phyloP scores from a whole-genome alignment of 164 flowering plant genomes.

The Houttuynia cordata region DNA sequence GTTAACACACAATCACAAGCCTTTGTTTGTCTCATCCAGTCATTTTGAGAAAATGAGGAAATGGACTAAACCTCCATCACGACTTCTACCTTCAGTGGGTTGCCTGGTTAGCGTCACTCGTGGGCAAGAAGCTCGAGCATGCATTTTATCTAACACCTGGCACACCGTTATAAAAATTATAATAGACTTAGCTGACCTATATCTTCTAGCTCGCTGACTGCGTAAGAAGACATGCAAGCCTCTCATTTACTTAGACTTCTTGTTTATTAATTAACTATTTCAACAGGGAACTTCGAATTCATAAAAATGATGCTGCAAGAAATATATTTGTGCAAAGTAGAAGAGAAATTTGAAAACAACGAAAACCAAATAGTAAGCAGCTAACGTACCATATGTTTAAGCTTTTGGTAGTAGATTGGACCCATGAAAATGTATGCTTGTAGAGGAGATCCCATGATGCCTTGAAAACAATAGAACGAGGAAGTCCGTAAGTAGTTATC shows the following conservation, averaged over 20 bases:
- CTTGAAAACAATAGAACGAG: slow-evolving; percentile 19
- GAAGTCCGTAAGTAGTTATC: too few species aligned
- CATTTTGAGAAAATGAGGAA: background rate
- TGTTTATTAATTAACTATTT: too few species aligned
- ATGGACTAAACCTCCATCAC: slow-evolving; percentile 59
- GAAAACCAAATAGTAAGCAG: background rate
- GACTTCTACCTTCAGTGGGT: slow-evolving; percentile 89
- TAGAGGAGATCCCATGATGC: slow-evolving; percentile 80
- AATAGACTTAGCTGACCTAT: too few species aligned
- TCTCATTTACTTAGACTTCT: too few species aligned
- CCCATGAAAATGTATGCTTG: slow-evolving; percentile 98
- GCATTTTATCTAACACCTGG: slow-evolving; percentile 92
- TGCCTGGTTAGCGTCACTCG: slow-evolving; percentile 77
- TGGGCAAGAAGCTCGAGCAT: slow-evolving; percentile 89
- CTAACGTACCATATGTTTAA: slow-evolving; percentile 93
- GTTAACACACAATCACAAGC: background rate
- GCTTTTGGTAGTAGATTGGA: slow-evolving; percentile 92
- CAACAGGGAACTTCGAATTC: too few species aligned
- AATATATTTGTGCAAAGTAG: background rate
- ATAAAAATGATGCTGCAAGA: too few species aligned
- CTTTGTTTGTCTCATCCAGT: background rate
- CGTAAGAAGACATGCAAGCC: too few species aligned
- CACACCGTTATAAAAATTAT: background rate
- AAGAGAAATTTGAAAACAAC: background rate
- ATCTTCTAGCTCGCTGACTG: too few species aligned